Evolutionary conservation across 441 rosid genomes (phyloP).

Genomic region (Syzygium syzygioides): DNA sequence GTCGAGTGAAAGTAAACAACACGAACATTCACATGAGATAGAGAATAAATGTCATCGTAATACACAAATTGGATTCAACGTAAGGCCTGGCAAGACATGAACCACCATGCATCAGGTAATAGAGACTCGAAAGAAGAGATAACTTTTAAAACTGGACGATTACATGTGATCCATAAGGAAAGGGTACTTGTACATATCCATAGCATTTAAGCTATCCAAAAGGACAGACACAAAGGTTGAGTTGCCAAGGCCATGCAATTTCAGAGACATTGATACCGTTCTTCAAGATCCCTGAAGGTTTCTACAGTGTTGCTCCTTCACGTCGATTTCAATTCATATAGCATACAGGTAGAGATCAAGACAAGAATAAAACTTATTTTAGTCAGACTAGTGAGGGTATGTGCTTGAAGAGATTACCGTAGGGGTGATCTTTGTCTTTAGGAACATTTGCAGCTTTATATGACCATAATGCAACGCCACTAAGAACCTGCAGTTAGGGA

Average conservation of each 20-base stretch:
- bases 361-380: slow-evolving; percentile 17
- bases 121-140: not conserved
- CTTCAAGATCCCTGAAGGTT: not conserved
- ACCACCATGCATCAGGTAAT: not conserved
- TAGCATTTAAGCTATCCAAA: not conserved
- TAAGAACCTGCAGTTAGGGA: slow-evolving; percentile 54
- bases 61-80: not conserved
- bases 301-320: not conserved
- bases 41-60: not conserved
- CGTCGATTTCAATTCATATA: not conserved
- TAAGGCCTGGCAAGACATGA: not conserved
- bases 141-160: not conserved
- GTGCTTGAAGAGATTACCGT: slow-evolving; percentile 61
- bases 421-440: slow-evolving; percentile 90
- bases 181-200: not conserved
- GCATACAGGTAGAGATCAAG: not conserved
- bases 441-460: slow-evolving; percentile 88
- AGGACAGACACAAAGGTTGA: not conserved
- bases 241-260: not conserved
- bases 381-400: not conserved
- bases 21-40: not conserved
- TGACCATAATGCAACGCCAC: slow-evolving; percentile 78
- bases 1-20: not conserved
- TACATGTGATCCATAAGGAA: not conserved
- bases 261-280: not conserved